Conservation (phyloP, 2,329 filamentous ascomycete species). For the Xylariales sp. region DNA sequence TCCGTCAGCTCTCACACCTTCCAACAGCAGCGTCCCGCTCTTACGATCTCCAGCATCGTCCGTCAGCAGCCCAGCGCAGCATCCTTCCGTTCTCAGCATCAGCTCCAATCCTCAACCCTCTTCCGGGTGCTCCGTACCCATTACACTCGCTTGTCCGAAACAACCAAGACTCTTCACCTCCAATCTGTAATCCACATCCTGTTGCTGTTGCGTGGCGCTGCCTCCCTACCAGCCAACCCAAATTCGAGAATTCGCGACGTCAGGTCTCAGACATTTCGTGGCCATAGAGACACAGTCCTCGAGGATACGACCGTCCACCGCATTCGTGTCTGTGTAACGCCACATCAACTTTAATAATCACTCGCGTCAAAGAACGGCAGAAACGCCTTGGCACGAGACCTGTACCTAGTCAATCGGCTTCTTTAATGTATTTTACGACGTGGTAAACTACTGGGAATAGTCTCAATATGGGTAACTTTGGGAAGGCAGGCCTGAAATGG, state of each 20-base stretch:
- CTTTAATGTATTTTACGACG: not conserved
- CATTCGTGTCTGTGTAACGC: too few relatives aligned
- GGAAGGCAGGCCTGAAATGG: constrained; percentile 31
- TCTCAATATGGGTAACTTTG: constrained; percentile 20
- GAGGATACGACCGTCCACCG: too few relatives aligned
- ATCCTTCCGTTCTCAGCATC: not conserved
- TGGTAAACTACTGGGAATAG: not conserved
- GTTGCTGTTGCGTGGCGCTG: constrained; percentile 11
- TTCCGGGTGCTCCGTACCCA: constrained; percentile 45
- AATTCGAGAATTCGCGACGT: constrained; percentile 6
- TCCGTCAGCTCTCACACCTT: not conserved
- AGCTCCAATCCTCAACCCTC: not conserved
- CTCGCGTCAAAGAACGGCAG: not conserved
- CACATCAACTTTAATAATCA: too few relatives aligned
- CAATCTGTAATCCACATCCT: constrained; percentile 9
- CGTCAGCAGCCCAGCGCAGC: constrained; percentile 2
- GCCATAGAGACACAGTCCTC: too few relatives aligned
- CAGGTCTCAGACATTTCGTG: too few relatives aligned
- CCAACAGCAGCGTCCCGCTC: too few relatives aligned
- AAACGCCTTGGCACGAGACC: not conserved
- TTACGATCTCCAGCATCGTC: too few relatives aligned
- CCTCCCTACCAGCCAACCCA: not conserved
- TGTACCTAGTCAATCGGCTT: too few relatives aligned
- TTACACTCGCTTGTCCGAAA: constrained; percentile 44
- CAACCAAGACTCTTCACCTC: constrained; percentile 11